Evolutionary conservation across 2,329 filamentous ascomycete genomes (phyloP), one percentile per base, ranked within the genome.

Genomic region (Neonectria ditissima): DNA sequence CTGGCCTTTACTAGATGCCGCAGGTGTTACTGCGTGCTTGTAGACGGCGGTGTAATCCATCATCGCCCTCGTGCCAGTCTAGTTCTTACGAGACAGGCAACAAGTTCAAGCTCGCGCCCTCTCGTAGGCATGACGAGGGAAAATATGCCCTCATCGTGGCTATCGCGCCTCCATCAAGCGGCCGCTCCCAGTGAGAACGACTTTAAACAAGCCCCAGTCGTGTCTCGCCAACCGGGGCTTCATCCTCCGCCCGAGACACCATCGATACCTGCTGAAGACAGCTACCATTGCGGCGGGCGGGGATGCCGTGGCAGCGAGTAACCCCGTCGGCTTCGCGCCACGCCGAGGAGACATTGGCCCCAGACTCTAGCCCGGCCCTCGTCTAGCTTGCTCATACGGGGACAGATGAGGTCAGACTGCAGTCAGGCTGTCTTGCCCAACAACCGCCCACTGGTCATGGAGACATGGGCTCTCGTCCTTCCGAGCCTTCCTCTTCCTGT

Each of bases 401-500:
- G 39, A 20, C 54, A 55, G 56, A 69, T 65, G 55, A 65, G 54
- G 59, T 65, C 62, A 60, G 65, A 68, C 59, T 66, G 59, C 61
- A 66, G 63, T 61, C 63, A 44, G 52, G 37, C 44, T 56, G 44
- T 18, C 47, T 65, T 45, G 43, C 24, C 45, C 43, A 56, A 28
- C 16, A 18, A 34, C 6, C 6, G 24, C 24, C 6, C 24, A 26
- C 24, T 26, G 24, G 24, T 26, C 24, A 26, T 26, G 24, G 24
- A 26, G 24, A 26, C 32, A 37, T 37, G 34, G 14, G 34, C 34
- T 37, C 13, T 5, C 34, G 37, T 41, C 37, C 37, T 41, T 41
- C 37, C 34, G 34, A 37, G 34, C 34, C 14, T 37, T n/a, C 34
- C 14, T 37, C 34, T 2, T 30, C 24, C 8, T n/a, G n/a, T n/a